A percentile compares a stretch with the other conserved stretches of the same genome.
Conservation (phyloP, 805 yeast genomes). For the Zygosaccharomyces pseudorouxii region DNA sequence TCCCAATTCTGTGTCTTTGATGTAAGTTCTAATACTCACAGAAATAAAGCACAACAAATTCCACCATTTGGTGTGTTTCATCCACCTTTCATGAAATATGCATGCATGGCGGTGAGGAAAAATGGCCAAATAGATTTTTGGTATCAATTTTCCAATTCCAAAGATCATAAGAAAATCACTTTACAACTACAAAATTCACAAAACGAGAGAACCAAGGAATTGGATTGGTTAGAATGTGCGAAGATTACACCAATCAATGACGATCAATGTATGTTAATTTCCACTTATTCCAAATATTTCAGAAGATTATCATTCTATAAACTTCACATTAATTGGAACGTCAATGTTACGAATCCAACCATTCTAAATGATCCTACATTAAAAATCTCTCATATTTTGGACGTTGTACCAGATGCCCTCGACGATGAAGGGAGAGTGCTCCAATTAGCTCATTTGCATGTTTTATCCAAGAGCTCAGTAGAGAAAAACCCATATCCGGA, state of each 20-base stretch:
- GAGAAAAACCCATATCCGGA: slow-evolving; percentile 31
- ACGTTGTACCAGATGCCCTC: slow-evolving; percentile 21
- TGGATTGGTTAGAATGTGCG: slow-evolving; percentile 33
- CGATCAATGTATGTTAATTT: slow-evolving; percentile 30
- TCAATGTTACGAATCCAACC: slow-evolving; percentile 22
- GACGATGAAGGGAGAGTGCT: slow-evolving; percentile 25
- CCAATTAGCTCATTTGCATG: slow-evolving; percentile 23
- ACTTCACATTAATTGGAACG: slow-evolving; percentile 33
- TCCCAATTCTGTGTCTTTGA: slow-evolving; percentile 33
- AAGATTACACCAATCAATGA: slow-evolving; percentile 33
- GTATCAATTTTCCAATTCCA: slow-evolving; percentile 38
- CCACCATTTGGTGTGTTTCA: slow-evolving; percentile 35
- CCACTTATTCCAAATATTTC: slow-evolving; percentile 27
- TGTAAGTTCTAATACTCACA: slow-evolving; percentile 23
- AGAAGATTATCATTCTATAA: slow-evolving; percentile 30
- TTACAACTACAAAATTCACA: slow-evolving; percentile 26
- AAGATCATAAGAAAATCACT: slow-evolving; percentile 35
- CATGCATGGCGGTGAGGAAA: slow-evolving; percentile 33
- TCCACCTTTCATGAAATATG: slow-evolving; percentile 37
- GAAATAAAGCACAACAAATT: slow-evolving; percentile 34
- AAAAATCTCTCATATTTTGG: slow-evolving; percentile 25
- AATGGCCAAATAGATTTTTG: slow-evolving; percentile 37
- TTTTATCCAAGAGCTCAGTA: slow-evolving; percentile 26
- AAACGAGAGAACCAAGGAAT: slow-evolving; percentile 24
- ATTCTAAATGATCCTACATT: slow-evolving; percentile 32